phyloP scores from a whole-genome alignment of 495 filamentous ascomycete species.

The Penicillium desertorum region DNA sequence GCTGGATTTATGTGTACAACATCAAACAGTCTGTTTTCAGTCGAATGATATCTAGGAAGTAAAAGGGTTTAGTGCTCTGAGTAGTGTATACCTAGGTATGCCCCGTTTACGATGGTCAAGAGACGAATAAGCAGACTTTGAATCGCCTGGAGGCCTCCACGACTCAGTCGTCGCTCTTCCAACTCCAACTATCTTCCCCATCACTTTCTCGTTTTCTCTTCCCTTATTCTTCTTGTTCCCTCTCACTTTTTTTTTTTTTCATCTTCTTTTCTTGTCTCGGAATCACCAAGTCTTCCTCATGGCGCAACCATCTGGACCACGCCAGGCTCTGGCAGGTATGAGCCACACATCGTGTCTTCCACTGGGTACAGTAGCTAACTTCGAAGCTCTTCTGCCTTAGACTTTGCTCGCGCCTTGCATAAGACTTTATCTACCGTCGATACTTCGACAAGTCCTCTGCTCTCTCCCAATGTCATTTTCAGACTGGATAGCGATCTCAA shows the following conservation, averaged over 20 bases:
- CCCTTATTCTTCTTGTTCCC: not conserved
- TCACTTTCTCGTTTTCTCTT: not conserved
- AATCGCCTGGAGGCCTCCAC: not conserved
- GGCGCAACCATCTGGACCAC: not conserved
- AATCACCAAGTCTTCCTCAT: not conserved
- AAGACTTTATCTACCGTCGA: not conserved
- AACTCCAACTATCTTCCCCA: not conserved
- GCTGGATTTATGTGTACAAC: constrained; percentile 2
- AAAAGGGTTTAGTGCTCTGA: constrained; percentile 6
- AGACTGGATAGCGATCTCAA: not conserved
- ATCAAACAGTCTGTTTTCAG: constrained; percentile 10
- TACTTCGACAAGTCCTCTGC: not conserved
- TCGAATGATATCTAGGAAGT: not conserved
- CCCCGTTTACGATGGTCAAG: not conserved
- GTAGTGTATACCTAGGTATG: constrained; percentile 13
- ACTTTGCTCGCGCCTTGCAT: not conserved
- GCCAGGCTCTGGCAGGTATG: not conserved
- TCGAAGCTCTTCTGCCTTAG: not conserved
- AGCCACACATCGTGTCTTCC: not conserved
- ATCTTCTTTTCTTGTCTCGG: not conserved
- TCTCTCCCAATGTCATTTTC: not conserved
- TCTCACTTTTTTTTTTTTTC: not conserved
- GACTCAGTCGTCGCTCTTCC: not conserved
- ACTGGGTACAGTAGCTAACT: not conserved
- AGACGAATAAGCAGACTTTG: not conserved